Evolutionary conservation across 1,284 basidiomycete species (phyloP).

Genomic region (Takashimella tepidaria): DNA sequence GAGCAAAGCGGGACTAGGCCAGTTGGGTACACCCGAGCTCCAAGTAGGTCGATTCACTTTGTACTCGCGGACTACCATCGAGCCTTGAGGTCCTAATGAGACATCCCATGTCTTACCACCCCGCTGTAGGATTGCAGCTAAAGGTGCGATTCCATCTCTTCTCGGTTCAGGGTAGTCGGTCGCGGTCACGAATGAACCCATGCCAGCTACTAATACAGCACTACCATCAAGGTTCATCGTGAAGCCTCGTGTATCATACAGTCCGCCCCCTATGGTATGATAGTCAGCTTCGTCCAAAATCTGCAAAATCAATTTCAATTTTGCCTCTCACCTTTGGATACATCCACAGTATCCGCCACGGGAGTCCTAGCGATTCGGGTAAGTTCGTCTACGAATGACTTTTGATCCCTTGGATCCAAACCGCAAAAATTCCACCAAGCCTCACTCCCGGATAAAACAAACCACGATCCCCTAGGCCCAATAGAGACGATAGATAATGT

Average conservation of each 20-base stretch:
- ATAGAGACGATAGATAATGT: neutral
- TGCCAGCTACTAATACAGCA: neutral
- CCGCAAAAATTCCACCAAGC: neutral
- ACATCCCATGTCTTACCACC: neutral
- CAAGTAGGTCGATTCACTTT: neutral
- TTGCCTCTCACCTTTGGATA: neutral
- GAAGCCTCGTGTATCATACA: neutral
- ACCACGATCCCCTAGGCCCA: neutral
- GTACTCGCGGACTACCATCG: neutral
- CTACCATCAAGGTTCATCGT: neutral
- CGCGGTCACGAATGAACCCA: neutral
- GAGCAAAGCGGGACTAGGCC: neutral
- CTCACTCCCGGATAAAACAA: neutral
- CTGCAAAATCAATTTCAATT: too few relatives aligned
- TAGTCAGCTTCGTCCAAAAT: neutral
- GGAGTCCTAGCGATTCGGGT: neutral
- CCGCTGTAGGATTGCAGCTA: neutral
- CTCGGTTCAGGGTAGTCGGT: neutral
- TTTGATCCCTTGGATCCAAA: neutral
- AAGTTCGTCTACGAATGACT: neutral
- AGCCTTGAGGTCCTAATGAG: neutral
- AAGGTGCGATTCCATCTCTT: too few relatives aligned
- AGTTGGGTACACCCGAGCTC: neutral
- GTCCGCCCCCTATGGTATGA: neutral
- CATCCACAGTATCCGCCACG: neutral